phyloP scores from a whole-genome alignment of 1,139 yeast genomes.

The Debaryomyces udenii region DNA sequence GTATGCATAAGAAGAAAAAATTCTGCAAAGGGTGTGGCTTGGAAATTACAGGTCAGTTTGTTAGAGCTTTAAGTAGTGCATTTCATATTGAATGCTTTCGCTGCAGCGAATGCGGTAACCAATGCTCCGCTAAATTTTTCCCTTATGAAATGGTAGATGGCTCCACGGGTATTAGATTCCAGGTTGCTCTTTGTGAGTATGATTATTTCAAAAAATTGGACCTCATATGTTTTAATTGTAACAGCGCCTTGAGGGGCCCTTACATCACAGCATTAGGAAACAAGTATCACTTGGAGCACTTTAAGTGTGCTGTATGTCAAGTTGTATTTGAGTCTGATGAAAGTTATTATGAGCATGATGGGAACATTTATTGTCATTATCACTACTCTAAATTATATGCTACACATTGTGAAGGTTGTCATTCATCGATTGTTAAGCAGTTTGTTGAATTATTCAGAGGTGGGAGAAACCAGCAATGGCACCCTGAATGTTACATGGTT shows the following conservation, averaged over 20 bases:
- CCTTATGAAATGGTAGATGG: slow-evolving; percentile 52
- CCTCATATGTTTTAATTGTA: slow-evolving; percentile 81
- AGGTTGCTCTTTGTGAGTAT: slow-evolving; percentile 86
- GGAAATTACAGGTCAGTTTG: slow-evolving; percentile 78
- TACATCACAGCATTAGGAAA: slow-evolving; percentile 92
- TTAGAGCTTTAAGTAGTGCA: slow-evolving; percentile 77
- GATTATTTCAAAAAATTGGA: slow-evolving; percentile 88
- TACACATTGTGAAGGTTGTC: slow-evolving; percentile 91
- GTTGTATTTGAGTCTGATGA: slow-evolving; percentile 90
- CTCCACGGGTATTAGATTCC: slow-evolving; percentile 34
- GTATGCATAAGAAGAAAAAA: slow-evolving; percentile 32
- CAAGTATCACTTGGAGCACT: slow-evolving; percentile 94
- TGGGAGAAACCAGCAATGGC: slow-evolving; percentile 97
- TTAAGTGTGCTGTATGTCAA: slow-evolving; percentile 86
- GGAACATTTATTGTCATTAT: slow-evolving; percentile 83
- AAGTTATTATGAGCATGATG: slow-evolving; percentile 87
- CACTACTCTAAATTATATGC: slow-evolving; percentile 88
- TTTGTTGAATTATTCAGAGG: slow-evolving; percentile 92
- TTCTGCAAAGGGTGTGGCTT: slow-evolving; percentile 65
- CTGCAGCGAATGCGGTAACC: slow-evolving; percentile 79
- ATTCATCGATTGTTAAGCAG: slow-evolving; percentile 87
- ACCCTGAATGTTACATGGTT: slow-evolving; percentile 98
- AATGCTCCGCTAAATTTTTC: slow-evolving; percentile 74
- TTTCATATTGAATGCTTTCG: slow-evolving; percentile 88
- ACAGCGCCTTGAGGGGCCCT: slow-evolving; percentile 85